A percentile compares a stretch with the other conserved stretches of the same genome.
phyloP scores from a whole-genome alignment of 176 grass and related monocot genomes.

The Lolium multiflorum region DNA sequence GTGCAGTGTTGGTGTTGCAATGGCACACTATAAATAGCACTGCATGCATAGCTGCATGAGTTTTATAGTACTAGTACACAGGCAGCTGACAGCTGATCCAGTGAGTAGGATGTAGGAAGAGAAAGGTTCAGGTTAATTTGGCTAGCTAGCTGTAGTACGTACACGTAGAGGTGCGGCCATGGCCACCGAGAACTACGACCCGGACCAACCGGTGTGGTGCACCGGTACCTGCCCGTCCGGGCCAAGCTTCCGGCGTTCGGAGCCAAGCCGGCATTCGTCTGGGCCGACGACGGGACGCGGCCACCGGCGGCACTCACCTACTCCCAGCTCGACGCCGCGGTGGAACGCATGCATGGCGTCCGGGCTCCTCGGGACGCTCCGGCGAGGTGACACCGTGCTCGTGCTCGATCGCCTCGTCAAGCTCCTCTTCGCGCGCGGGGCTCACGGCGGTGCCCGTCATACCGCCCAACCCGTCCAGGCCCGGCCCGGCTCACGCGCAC shows the following conservation, averaged over 20 bases:
- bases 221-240: constrained; percentile 67
- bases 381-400: constrained; percentile 50
- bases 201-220: constrained; percentile 65
- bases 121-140: too few relatives aligned
- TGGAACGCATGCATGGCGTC: constrained; percentile 59
- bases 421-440: constrained; percentile 65
- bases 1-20: too few relatives aligned
- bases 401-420: constrained; percentile 58
- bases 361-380: constrained; percentile 44
- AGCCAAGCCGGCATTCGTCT: constrained; percentile 56
- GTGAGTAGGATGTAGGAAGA: background rate
- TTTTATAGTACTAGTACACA: background rate
- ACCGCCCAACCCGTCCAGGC: constrained; percentile 33
- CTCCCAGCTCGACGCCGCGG: constrained; percentile 49
- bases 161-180: constrained; percentile 6
- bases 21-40: constrained; percentile 11
- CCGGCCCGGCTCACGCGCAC: constrained; percentile 36
- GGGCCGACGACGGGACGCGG: constrained; percentile 35
- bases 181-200: constrained; percentile 74
- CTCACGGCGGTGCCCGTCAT: constrained; percentile 59
- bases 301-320: constrained; percentile 40
- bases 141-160: too few relatives aligned
- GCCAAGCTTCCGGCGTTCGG: constrained; percentile 50
- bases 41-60: background rate
- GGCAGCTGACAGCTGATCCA: too few relatives aligned